phyloP scores from a whole-genome alignment of 139 green algal genomes.

The Coelastrella sp. region DNA sequence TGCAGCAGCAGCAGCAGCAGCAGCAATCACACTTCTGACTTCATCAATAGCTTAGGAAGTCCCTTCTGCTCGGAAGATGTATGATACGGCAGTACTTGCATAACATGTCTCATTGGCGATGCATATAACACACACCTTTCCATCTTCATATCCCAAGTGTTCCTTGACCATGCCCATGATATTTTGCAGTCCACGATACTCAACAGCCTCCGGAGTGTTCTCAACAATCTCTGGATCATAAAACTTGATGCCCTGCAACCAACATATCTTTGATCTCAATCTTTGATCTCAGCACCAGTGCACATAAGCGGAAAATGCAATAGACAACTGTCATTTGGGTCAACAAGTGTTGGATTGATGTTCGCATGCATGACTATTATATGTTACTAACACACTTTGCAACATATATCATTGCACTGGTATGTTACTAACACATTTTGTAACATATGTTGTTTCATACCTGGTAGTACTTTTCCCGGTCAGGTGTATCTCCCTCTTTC shows the following conservation, averaged over 20 bases:
- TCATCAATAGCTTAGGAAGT: not conserved
- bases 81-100: no score
- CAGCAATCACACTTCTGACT: not conserved
- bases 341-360: no score
- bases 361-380: no score
- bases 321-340: not conserved
- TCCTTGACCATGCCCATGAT: constrained; percentile 42
- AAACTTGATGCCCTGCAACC: constrained; percentile 84
- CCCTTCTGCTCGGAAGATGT: no score
- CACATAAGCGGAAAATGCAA: not conserved
- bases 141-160: constrained; percentile 42
- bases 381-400: no score
- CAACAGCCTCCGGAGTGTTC: constrained; percentile 81
- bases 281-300: not conserved
- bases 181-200: constrained; percentile 53
- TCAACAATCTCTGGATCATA: constrained; percentile 85
- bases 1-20: constrained; percentile 12
- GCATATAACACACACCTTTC: constrained; percentile 39
- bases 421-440: no score
- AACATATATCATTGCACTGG: no score
- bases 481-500: constrained; percentile 88
- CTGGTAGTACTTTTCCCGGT: constrained; percentile 91
- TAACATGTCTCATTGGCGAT: no score
- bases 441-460: constrained; percentile 5
- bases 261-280: not conserved